Conservation (phyloP, 2,329 filamentous ascomycete species). For the Phyllosticta citribraziliensis region DNA sequence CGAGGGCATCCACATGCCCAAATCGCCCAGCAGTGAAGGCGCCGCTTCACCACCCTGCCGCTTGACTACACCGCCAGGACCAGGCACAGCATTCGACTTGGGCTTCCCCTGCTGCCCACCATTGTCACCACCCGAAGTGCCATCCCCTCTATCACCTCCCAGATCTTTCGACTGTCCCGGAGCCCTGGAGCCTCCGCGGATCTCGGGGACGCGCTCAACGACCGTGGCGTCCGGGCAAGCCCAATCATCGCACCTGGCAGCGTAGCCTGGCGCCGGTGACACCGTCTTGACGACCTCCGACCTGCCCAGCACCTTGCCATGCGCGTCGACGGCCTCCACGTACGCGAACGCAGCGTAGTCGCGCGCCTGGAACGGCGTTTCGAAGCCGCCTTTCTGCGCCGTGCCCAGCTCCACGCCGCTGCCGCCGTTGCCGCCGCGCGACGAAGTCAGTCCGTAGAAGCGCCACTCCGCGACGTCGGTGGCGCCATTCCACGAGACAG, state of each 20-base stretch:
- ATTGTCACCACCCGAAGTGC: background rate
- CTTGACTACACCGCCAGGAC: background rate
- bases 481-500: conserved; percentile 10
- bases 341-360: background rate
- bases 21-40: background rate
- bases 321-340: conserved; percentile 5
- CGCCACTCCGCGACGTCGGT: conserved; percentile 7
- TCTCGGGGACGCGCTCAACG: background rate
- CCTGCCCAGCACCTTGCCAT: conserved; percentile 1
- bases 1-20: background rate
- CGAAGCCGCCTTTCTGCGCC: conserved; percentile 4
- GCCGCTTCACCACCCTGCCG: background rate
- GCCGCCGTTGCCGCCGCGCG: background rate
- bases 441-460: conserved; percentile 1
- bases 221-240: conserved; percentile 7
- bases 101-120: background rate
- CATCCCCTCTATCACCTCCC: background rate
- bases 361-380: conserved; percentile 2
- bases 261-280: conserved; percentile 4
- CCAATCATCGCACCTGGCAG: conserved; percentile 4
- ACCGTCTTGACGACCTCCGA: conserved; percentile 5
- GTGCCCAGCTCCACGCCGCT: background rate
- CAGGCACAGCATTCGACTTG: background rate
- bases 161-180: background rate
- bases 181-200: background rate